phyloP scores from a whole-genome alignment of 306 rosid genomes.

The Rosa lucieae region DNA sequence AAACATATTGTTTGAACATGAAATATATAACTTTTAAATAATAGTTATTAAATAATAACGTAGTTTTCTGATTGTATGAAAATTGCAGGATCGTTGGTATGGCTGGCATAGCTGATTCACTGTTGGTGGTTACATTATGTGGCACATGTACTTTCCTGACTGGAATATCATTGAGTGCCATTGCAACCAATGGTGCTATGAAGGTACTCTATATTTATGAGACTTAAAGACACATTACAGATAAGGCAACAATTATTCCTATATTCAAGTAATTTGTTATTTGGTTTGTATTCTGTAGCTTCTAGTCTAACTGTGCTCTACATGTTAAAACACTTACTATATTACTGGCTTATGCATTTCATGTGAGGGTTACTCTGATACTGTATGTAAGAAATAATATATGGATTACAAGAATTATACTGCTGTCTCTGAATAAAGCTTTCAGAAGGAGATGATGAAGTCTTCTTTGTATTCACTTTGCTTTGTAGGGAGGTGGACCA shows the following conservation, averaged over 20 bases:
- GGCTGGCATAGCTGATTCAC: slow-evolving; percentile 87
- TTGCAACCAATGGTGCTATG: slow-evolving; percentile 99
- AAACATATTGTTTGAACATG: not conserved
- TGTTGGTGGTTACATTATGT: slow-evolving; percentile 75
- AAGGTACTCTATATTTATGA: slow-evolving; percentile 54
- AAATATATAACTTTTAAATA: not conserved
- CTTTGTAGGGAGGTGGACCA: slow-evolving; percentile 96
- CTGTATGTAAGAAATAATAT: not conserved
- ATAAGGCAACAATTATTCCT: not conserved
- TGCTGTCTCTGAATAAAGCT: not conserved
- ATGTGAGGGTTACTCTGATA: not conserved
- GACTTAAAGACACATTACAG: not conserved
- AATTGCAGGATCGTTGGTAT: slow-evolving; percentile 95
- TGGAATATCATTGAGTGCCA: slow-evolving; percentile 92
- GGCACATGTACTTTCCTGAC: slow-evolving; percentile 94
- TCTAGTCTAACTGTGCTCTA: not conserved
- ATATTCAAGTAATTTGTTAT: not conserved
- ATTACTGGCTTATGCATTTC: not conserved
- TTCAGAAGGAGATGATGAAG: slow-evolving; percentile 4
- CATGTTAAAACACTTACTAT: not conserved
- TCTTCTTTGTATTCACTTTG: slow-evolving; percentile 26
- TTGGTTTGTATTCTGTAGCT: not conserved
- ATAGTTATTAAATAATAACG: not conserved
- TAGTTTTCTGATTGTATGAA: slow-evolving; percentile 24
- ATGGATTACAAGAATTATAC: not conserved